Conservation (phyloP, 2,329 filamentous ascomycete genomes). For the Calonectria pseudoturangicola region DNA sequence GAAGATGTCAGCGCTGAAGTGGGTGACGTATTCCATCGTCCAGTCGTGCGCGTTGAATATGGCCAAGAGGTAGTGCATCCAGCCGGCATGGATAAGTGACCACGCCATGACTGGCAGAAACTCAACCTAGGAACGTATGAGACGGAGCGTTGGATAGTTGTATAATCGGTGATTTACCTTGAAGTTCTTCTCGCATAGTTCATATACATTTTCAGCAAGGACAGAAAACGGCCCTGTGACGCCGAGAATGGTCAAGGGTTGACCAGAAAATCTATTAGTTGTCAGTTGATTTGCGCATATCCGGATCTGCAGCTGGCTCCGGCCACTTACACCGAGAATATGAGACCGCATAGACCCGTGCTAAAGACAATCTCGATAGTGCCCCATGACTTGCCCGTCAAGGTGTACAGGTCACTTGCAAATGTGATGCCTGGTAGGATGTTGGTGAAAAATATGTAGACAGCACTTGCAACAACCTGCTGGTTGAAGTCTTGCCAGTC, state of each 20-base stretch:
- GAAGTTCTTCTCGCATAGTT: constrained; percentile 73
- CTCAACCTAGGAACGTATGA: constrained; percentile 63
- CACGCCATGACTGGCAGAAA: constrained; percentile 82
- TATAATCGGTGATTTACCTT: constrained; percentile 60
- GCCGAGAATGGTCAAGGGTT: constrained; percentile 79
- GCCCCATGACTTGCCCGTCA: constrained; percentile 78
- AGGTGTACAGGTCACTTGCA: constrained; percentile 77
- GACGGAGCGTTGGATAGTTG: background rate
- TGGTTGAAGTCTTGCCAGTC: constrained; percentile 79
- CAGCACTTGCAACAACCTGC: constrained; percentile 76
- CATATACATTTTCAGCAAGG: constrained; percentile 79
- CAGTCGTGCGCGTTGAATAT: constrained; percentile 81
- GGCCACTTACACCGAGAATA: constrained; percentile 73
- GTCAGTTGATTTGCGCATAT: background rate
- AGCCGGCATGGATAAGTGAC: constrained; percentile 78
- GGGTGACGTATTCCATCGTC: constrained; percentile 82
- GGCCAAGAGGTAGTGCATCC: constrained; percentile 79
- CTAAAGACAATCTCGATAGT: constrained; percentile 81
- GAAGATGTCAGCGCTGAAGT: constrained; percentile 80
- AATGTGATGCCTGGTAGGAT: constrained; percentile 80
- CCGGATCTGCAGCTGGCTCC: background rate
- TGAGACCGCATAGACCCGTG: constrained; percentile 77
- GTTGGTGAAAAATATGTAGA: constrained; percentile 81
- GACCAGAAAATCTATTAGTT: constrained; percentile 68
- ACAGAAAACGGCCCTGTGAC: constrained; percentile 82